These are phyloP conservation scores for Podospora pseudoanserina DNA, from an alignment of 495 filamentous ascomycete species.

Conservation along the genomic window DNA sequence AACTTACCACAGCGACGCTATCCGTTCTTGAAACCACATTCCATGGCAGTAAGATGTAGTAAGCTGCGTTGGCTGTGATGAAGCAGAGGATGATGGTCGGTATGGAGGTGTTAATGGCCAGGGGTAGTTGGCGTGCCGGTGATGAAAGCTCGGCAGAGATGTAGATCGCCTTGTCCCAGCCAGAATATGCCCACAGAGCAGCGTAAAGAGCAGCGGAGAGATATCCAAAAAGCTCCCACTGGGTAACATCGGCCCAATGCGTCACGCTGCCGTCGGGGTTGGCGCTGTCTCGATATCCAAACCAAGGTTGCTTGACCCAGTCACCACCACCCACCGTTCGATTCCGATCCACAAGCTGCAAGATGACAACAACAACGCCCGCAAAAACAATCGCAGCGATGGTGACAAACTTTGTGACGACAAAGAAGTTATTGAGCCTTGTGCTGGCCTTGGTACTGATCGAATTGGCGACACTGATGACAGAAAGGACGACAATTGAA, in stretches of 20 bases:
- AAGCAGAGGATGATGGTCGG: constrained; percentile 55
- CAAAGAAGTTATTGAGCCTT: constrained; percentile 52
- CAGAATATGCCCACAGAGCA: constrained; percentile 56
- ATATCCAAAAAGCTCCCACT: constrained; percentile 52
- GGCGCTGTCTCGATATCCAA: constrained; percentile 40
- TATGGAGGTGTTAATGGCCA: constrained; percentile 53
- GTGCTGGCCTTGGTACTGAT: constrained; percentile 56
- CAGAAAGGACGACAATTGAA: constrained; percentile 42
- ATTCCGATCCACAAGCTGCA: constrained; percentile 33
- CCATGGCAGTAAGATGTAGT: constrained; percentile 57
- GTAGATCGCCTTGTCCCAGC: constrained; percentile 60
- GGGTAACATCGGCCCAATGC: constrained; percentile 43
- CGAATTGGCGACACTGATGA: constrained; percentile 50
- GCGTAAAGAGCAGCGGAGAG: constrained; percentile 53
- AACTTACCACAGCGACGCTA: constrained; percentile 53
- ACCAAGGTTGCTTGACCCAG: constrained; percentile 53
- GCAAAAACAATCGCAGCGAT: constrained; percentile 48
- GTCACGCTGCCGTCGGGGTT: constrained; percentile 46
- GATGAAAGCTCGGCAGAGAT: constrained; percentile 50
- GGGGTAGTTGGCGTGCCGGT: constrained; percentile 51
- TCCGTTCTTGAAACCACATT: constrained; percentile 49
- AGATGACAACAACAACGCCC: constrained; percentile 42
- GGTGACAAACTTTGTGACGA: constrained; percentile 47
- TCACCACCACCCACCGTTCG: constrained; percentile 44
- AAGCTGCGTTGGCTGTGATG: constrained; percentile 49